phyloP scores from a whole-genome alignment of 106 monocot genomes.

The Alisma plantagoaquatica region DNA sequence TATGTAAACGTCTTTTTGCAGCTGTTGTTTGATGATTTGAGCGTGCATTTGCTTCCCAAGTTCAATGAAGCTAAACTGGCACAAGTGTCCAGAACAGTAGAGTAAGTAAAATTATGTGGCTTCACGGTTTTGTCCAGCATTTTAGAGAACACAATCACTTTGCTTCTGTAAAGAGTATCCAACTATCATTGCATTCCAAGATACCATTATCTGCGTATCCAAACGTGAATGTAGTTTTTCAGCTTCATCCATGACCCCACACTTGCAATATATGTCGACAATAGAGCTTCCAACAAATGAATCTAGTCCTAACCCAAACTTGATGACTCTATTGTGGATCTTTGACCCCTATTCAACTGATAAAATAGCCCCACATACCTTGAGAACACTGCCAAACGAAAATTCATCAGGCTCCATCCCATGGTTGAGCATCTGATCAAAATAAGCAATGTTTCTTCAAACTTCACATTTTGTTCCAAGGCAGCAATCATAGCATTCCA shows the following conservation, averaged over 20 bases:
- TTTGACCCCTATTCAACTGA: constrained; percentile 38
- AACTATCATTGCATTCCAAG: constrained; percentile 83
- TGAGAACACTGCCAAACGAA: constrained; percentile 90
- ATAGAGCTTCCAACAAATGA: constrained; percentile 61
- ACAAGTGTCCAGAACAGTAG: constrained; percentile 77
- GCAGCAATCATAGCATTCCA: constrained; percentile 79
- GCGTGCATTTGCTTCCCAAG: constrained; percentile 81
- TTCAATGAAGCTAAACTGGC: constrained; percentile 46
- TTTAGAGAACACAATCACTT: constrained; percentile 46
- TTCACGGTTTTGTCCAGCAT: constrained; percentile 52
- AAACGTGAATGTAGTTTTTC: constrained; percentile 51
- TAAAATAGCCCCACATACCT: constrained; percentile 61
- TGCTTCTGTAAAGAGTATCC: constrained; percentile 62
- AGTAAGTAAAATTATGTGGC: constrained; percentile 84
- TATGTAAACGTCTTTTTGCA: constrained; percentile 51
- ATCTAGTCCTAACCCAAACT: constrained; percentile 52
- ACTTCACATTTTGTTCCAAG: constrained; percentile 57
- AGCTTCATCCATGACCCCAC: constrained; percentile 58
- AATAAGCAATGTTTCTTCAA: constrained; percentile 50
- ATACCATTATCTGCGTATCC: constrained; percentile 33
- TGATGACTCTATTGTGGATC: constrained; percentile 64
- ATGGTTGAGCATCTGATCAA: constrained; percentile 39
- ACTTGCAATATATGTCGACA: constrained; percentile 91
- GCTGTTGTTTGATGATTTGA: constrained; percentile 51
- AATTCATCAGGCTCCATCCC: constrained; percentile 76